Evolutionary conservation across 1,139 yeast species (phyloP).

Genomic region (Debaryomyces nepalensis): DNA sequence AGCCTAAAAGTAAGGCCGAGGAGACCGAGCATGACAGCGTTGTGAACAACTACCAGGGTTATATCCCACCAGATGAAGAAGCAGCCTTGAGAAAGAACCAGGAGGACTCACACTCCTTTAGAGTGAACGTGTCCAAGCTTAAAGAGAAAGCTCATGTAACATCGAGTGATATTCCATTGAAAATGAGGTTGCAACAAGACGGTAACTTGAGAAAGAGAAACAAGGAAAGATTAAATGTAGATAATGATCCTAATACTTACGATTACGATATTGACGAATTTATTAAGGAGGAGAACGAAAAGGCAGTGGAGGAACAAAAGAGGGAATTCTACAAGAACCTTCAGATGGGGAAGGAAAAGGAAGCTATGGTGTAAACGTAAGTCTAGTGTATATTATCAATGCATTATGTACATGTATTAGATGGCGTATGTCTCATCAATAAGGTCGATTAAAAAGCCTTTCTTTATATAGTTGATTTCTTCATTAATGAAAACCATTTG

Average conservation of each 20-base stretch:
- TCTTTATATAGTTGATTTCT: conserved; percentile 30
- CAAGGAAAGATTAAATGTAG: conserved; percentile 39
- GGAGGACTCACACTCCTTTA: conserved; percentile 18
- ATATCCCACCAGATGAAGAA: conserved; percentile 48
- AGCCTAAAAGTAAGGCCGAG: conserved; percentile 14
- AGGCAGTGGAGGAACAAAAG: conserved; percentile 27
- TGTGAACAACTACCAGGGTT: conserved; percentile 27
- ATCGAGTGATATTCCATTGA: conserved; percentile 44
- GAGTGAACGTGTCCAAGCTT: conserved; percentile 32
- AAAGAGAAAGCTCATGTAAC: conserved; percentile 40
- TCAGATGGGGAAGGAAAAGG: conserved; percentile 35
- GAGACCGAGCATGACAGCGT: conserved; percentile 4
- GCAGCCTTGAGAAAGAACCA: conserved; percentile 19
- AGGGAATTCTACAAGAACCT: conserved; percentile 33
- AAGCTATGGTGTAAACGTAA: conserved; percentile 32
- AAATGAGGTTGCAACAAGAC: conserved; percentile 34
- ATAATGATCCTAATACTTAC: conserved; percentile 39
- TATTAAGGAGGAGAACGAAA: conserved; percentile 33
- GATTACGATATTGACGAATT: conserved; percentile 39
- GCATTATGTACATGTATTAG: conserved; percentile 3
- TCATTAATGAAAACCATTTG: conserved; percentile 25
- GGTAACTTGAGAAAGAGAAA: conserved; percentile 26
- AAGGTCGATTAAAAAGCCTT: conserved; percentile 28
- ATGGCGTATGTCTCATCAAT: conserved; percentile 14
- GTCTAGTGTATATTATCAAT: conserved; percentile 1